phyloP scores from a whole-genome alignment of 2,329 filamentous ascomycete species.

The Lachnellula occidentalis region DNA sequence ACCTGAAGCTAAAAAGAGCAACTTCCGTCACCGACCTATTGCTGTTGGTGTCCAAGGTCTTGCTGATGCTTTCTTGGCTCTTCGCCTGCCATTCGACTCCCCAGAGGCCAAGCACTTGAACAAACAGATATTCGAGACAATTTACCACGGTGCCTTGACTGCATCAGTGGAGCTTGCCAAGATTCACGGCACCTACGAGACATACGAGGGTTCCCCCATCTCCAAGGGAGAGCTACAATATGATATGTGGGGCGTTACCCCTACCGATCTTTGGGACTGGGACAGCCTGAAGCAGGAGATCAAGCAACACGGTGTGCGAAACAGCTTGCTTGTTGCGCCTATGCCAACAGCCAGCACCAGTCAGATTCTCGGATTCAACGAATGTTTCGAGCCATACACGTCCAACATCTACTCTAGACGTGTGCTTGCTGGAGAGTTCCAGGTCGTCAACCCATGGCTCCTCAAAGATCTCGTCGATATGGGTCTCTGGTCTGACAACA shows the following conservation, averaged over 20 bases:
- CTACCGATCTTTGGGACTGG: constrained; percentile 97
- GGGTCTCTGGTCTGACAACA: constrained; percentile 97
- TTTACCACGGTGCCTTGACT: constrained; percentile 92
- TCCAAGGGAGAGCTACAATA: constrained; percentile 96
- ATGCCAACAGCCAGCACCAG: constrained; percentile 98
- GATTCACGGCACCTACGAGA: constrained; percentile 76
- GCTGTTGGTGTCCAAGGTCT: constrained; percentile 97
- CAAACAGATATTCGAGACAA: constrained; percentile 98
- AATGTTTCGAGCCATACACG: constrained; percentile 99
- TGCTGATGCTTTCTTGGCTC: constrained; percentile 93
- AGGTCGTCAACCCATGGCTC: constrained; percentile 98
- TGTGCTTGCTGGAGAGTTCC: constrained; percentile 97
- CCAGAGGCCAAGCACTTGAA: constrained; percentile 90
- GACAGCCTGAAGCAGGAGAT: constrained; percentile 81
- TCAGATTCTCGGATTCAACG: constrained; percentile 97
- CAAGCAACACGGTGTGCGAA: constrained; percentile 87
- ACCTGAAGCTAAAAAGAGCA: constrained; percentile 86
- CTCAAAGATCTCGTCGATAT: constrained; percentile 97
- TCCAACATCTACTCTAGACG: constrained; percentile 99
- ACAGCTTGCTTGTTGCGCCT: constrained; percentile 89
- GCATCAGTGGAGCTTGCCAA: constrained; percentile 83
- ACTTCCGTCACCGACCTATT: constrained; percentile 93
- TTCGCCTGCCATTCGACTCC: constrained; percentile 95
- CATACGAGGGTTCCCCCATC: constrained; percentile 88
- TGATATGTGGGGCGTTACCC: constrained; percentile 96